Conservation (phyloP, 169 alveolate genomes). For the Babesia ovis region DNA sequence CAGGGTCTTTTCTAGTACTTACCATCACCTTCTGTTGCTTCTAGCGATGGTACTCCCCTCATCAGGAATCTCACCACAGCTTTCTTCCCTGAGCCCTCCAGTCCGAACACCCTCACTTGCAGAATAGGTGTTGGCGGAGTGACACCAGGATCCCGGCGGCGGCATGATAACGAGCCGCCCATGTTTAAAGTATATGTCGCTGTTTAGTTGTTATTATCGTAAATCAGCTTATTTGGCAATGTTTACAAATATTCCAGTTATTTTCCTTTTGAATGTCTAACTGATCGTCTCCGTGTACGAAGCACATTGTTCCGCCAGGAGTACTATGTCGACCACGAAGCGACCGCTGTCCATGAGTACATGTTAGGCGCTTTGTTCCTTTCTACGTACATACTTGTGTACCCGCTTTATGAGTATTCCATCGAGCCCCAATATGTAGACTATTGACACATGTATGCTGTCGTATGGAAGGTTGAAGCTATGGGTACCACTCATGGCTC, state of each 20-base stretch:
- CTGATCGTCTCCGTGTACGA: not conserved
- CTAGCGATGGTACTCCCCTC: conserved; percentile 1
- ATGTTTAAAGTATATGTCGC: not conserved
- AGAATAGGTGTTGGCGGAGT: not conserved
- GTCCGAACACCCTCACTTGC: conserved; percentile 20
- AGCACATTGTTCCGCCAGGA: not conserved
- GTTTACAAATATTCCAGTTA: too few species aligned
- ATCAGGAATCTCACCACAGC: conserved; percentile 10
- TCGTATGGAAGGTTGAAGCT: too few species aligned
- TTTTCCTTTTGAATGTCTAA: not conserved
- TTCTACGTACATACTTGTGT: too few species aligned
- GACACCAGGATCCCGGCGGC: not conserved
- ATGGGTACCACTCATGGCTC: too few species aligned
- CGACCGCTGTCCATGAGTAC: not conserved
- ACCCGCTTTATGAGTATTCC: too few species aligned
- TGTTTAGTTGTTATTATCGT: too few species aligned
- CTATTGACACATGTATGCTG: too few species aligned
- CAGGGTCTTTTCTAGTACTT: too few species aligned
- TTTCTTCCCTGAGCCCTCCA: not conserved
- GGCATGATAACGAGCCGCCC: conserved; percentile 38
- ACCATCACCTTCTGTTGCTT: conserved; percentile 9
- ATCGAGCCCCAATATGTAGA: too few species aligned
- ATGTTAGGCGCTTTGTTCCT: too few species aligned
- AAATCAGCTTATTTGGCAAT: too few species aligned
- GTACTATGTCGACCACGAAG: conserved; percentile 13